These are phyloP conservation scores for Radiomyces spectabilis DNA, from an alignment of 192 early-diverging fungal genomes.

Conservation along the genomic window DNA sequence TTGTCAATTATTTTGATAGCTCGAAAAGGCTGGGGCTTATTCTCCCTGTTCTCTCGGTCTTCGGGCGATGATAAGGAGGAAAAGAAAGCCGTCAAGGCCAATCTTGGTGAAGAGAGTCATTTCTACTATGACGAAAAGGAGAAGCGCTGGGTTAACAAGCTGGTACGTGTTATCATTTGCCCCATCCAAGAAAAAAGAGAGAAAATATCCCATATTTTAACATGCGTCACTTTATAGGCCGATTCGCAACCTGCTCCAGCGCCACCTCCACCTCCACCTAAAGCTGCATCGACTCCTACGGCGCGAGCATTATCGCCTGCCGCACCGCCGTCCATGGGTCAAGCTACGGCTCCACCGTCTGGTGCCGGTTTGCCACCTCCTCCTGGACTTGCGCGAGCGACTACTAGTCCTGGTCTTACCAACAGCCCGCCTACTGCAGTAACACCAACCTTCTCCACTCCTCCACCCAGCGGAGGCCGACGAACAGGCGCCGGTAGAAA, in stretches of 20 bases:
- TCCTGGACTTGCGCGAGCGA: conserved; percentile 11
- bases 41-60: conserved; percentile 20
- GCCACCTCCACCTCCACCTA: conserved; percentile 21
- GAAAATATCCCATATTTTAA: not conserved
- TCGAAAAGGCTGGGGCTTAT: conserved; percentile 26
- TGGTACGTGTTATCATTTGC: too few relatives aligned
- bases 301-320: conserved; percentile 4
- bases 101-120: conserved; percentile 76
- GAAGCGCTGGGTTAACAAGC: conserved; percentile 85
- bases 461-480: conserved; percentile 16
- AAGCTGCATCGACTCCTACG: not conserved
- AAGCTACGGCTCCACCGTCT: not conserved
- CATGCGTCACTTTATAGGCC: conserved; percentile 6
- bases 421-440: not conserved
- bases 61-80: conserved; percentile 3
- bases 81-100: conserved; percentile 60
- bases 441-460: conserved; percentile 5
- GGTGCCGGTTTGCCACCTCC: conserved; percentile 1
- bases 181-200: conserved; percentile 4
- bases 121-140: conserved; percentile 85
- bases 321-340: not conserved
- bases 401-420: not conserved
- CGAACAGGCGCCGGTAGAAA: conserved; percentile 22
- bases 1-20: not conserved
- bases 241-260: conserved; percentile 11